Evolutionary conservation across 257 asterid genomes (phyloP).

Genomic region (Agastache rugosa): DNA sequence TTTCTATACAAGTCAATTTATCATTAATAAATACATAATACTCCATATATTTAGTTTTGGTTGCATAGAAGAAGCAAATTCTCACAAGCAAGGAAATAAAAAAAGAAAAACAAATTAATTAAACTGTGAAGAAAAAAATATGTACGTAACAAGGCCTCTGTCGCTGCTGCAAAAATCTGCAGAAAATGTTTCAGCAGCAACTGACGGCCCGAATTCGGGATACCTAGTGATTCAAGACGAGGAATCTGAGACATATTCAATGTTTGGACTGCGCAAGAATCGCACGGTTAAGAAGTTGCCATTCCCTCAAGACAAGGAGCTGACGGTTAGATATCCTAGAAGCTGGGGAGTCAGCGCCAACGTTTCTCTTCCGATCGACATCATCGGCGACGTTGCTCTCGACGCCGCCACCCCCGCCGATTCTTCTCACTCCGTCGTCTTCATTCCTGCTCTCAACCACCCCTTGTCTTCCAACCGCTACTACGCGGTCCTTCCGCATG

Average conservation of each 20-base stretch:
- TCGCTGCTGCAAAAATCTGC: constrained; percentile 50
- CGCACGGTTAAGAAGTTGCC: constrained; percentile 43
- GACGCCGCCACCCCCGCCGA: constrained; percentile 1
- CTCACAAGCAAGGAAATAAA: too few relatives aligned
- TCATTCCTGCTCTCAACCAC: constrained; percentile 52
- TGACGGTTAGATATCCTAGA: constrained; percentile 36
- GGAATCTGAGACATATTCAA: constrained; percentile 56
- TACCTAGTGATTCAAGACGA: constrained; percentile 64
- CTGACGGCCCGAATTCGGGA: constrained; percentile 74
- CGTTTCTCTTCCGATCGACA: not conserved
- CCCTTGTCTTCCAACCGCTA: constrained; percentile 60
- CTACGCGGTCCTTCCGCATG: constrained; percentile 56
- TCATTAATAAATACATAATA: too few relatives aligned
- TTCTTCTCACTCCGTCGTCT: not conserved
- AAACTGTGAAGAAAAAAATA: not conserved
- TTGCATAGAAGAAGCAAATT: not conserved
- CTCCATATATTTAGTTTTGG: not conserved
- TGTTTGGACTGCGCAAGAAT: constrained; percentile 57
- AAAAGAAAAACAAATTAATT: not conserved
- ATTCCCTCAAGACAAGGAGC: constrained; percentile 66
- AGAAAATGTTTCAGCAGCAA: constrained; percentile 36
- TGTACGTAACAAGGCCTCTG: constrained; percentile 36
- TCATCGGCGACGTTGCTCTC: not conserved
- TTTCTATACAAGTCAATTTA: not conserved
- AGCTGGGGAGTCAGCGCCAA: not conserved